Percentiles rank a stretch among this genome's conserved stretches.
phyloP scores from a whole-genome alignment of 2,329 filamentous ascomycete genomes.

The Lecanicillium sp. region DNA sequence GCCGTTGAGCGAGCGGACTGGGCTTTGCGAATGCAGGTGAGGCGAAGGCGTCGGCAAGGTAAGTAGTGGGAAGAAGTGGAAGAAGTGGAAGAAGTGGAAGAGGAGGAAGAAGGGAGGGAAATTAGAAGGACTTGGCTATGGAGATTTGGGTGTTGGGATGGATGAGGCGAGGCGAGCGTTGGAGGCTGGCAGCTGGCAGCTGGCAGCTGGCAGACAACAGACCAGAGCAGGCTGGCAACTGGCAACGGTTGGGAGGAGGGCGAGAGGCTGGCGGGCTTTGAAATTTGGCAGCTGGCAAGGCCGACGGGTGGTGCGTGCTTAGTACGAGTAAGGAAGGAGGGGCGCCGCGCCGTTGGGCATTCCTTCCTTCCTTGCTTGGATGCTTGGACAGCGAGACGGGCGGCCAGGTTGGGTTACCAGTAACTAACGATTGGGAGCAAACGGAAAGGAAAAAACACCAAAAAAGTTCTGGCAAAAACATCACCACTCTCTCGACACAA shows the following conservation, averaged over 20 bases:
- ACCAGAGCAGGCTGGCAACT: too few relatives aligned
- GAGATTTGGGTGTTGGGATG: not conserved
- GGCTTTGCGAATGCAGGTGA: too few relatives aligned
- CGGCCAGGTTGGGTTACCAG: not conserved
- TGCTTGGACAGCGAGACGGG: not conserved
- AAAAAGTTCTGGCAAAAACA: too few relatives aligned
- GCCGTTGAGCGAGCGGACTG: not conserved
- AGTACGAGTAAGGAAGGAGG: conserved; percentile 12
- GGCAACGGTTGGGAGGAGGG: too few relatives aligned
- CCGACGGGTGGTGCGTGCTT: not conserved
- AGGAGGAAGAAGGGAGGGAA: not conserved
- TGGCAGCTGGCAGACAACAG: too few relatives aligned
- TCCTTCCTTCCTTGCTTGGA: not conserved
- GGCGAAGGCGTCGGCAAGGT: conserved; percentile 3
- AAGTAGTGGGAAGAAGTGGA: not conserved
- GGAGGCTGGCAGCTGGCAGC: too few relatives aligned
- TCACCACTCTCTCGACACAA: too few relatives aligned
- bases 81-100: not conserved
- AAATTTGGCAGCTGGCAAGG: not conserved
- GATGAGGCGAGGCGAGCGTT: too few relatives aligned
- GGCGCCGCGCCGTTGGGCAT: conserved; percentile 7
- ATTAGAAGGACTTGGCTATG: not conserved
- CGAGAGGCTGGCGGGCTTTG: too few relatives aligned
- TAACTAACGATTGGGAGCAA: not conserved
- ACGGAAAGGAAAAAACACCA: too few relatives aligned